Percentiles rank a stretch among this genome's conserved stretches.
Conservation (phyloP, 495 filamentous ascomycete species). For the Trichoderma virens region DNA sequence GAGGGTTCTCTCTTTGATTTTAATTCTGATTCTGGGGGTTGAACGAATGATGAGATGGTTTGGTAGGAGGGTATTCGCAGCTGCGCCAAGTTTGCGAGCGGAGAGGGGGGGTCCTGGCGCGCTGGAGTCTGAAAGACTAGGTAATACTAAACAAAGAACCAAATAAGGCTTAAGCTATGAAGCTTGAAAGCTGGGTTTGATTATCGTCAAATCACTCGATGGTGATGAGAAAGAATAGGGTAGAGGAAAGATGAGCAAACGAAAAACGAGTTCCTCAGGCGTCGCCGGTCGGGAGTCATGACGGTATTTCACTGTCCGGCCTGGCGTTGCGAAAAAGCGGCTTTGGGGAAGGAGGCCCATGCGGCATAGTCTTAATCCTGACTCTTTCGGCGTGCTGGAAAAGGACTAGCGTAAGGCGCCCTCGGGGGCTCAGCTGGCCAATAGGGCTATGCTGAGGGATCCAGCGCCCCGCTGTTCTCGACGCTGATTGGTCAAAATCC, state of each 20-base stretch:
- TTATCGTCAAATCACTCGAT: background rate
- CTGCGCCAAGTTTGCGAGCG: background rate
- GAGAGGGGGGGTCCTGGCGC: background rate
- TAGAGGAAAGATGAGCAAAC: slow-evolving; percentile 23
- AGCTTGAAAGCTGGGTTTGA: background rate
- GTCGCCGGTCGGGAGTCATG: slow-evolving; percentile 39
- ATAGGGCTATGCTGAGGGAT: background rate
- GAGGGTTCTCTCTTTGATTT: background rate
- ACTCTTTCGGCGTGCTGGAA: slow-evolving; percentile 12
- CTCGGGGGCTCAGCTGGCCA: background rate
- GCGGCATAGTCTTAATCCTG: background rate
- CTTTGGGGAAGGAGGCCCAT: slow-evolving; percentile 2
- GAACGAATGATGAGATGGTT: background rate
- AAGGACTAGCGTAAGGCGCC: slow-evolving; percentile 5
- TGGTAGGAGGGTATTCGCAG: background rate
- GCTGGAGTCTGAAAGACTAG: slow-evolving; percentile 6
- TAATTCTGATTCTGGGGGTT: too few species aligned
- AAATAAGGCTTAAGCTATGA: background rate
- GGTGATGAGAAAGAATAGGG: background rate
- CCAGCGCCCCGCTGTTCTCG: background rate
- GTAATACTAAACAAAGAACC: background rate
- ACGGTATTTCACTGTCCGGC: slow-evolving; percentile 39
- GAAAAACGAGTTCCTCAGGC: slow-evolving; percentile 17
- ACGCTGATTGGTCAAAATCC: background rate
- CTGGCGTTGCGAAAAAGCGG: background rate